A percentile compares a stretch with the other conserved stretches of the same genome.
These are phyloP conservation scores for Solanum sitiens DNA, from an alignment of 257 asterid genomes.

Conservation along the genomic window DNA sequence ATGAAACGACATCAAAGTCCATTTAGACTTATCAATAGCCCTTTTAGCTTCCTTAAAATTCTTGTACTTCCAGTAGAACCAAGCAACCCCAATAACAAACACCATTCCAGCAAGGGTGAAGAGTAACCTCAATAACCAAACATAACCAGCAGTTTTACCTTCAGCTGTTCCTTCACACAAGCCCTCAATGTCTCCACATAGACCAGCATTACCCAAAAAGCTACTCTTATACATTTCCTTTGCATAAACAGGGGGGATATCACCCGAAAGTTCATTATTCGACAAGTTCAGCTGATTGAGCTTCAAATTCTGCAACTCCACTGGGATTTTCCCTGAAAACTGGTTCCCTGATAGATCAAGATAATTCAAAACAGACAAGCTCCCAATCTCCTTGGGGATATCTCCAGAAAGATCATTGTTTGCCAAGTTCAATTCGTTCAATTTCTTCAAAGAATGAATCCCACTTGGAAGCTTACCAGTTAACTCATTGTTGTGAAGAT, in stretches of 20 bases:
- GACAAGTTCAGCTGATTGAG: slow-evolving; percentile 79
- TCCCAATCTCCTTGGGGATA: slow-evolving; percentile 78
- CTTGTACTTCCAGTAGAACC: slow-evolving; percentile 62
- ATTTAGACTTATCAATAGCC: slow-evolving; percentile 59
- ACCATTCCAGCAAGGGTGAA: slow-evolving; percentile 57
- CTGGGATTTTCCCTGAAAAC: slow-evolving; percentile 63
- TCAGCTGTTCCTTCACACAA: slow-evolving; percentile 47
- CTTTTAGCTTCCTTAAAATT: slow-evolving; percentile 35
- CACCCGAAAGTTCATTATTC: slow-evolving; percentile 69
- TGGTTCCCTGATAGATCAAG: slow-evolving; percentile 80
- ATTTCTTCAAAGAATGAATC: slow-evolving; percentile 62
- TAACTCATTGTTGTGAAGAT: slow-evolving; percentile 62
- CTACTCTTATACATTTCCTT: slow-evolving; percentile 69
- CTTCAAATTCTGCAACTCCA: slow-evolving; percentile 73
- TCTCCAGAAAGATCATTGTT: slow-evolving; percentile 60
- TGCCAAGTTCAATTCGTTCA: slow-evolving; percentile 78
- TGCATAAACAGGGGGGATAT: slow-evolving; percentile 70
- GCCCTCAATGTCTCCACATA: slow-evolving; percentile 78
- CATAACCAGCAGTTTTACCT: slow-evolving; percentile 26
- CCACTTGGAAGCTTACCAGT: slow-evolving; percentile 67
- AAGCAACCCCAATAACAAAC: slow-evolving; percentile 41
- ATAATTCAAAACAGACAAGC: slow-evolving; percentile 64
- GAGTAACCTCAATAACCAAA: slow-evolving; percentile 57
- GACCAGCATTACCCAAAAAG: slow-evolving; percentile 75
- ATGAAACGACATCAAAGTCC: slow-evolving; percentile 95